phyloP scores from a whole-genome alignment of 352 stramenopile species.

The Pythium phragmiticola region DNA sequence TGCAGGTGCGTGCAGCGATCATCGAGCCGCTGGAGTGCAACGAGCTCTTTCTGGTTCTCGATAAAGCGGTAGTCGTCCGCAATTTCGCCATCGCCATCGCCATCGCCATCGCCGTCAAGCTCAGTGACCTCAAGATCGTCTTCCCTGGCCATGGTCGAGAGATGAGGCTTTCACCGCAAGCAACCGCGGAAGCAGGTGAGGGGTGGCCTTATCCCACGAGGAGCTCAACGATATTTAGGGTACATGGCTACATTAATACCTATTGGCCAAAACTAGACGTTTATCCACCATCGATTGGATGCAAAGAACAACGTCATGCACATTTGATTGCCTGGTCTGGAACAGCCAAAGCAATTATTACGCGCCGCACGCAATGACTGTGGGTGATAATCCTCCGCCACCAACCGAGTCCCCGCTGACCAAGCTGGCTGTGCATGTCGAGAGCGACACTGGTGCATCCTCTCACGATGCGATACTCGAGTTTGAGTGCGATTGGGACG shows the following conservation, averaged over 20 bases:
- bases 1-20: conserved; percentile 90
- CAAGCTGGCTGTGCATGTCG: conserved; percentile 44
- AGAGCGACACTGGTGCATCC: conserved; percentile 16
- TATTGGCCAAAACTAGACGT: conserved; percentile 4
- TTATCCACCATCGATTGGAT: neutral
- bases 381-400: neutral
- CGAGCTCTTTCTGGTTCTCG: conserved; percentile 83
- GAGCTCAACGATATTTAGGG: conserved; percentile 2
- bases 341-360: neutral
- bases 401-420: conserved; percentile 29
- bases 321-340: neutral
- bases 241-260: conserved; percentile 12
- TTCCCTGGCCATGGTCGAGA: conserved; percentile 6
- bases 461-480: conserved; percentile 36
- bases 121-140: conserved; percentile 35
- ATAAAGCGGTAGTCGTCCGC: conserved; percentile 48
- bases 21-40: conserved; percentile 88
- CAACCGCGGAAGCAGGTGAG: too few relatives aligned
- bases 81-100: conserved; percentile 4
- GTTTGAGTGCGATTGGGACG: conserved; percentile 79
- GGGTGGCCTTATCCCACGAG: neutral
- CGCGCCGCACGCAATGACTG: conserved; percentile 4
- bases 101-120: conserved; percentile 21
- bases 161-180: neutral
- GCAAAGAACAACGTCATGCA: neutral